Evolutionary conservation across 2,329 filamentous ascomycete species (phyloP).

Genomic region (Cladophialophora immunda): DNA sequence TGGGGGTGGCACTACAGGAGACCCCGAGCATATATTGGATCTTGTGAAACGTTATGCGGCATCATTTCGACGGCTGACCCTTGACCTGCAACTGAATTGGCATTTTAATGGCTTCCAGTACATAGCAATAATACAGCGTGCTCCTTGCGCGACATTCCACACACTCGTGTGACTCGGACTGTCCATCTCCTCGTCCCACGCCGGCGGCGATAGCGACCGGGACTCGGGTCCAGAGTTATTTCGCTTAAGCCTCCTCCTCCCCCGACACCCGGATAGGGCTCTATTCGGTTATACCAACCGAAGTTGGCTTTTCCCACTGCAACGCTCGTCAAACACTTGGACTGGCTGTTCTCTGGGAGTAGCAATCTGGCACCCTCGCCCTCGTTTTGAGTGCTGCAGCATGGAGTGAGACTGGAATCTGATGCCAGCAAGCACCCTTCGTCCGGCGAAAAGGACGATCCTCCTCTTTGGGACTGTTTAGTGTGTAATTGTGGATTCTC

Average conservation of each 20-base stretch:
- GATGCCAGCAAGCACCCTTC: background rate
- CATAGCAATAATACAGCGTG: background rate
- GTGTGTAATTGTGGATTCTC: background rate
- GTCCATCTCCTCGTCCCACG: background rate
- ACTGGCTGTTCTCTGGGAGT: background rate
- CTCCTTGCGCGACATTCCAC: background rate
- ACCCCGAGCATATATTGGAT: constrained; percentile 5
- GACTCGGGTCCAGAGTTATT: background rate
- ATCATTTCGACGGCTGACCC: constrained; percentile 3
- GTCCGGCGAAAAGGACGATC: background rate
- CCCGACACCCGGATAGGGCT: background rate
- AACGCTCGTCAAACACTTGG: background rate
- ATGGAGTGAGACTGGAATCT: background rate
- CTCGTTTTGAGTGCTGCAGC: background rate
- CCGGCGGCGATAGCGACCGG: background rate
- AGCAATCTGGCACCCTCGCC: background rate
- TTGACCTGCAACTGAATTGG: background rate
- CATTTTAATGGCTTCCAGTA: background rate
- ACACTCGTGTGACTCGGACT: too few species aligned
- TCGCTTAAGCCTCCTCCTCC: background rate
- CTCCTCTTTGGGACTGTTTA: background rate
- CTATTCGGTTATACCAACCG: background rate
- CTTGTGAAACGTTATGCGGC: constrained; percentile 14
- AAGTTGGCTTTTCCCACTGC: background rate
- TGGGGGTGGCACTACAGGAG: background rate